A percentile compares a stretch with the other conserved stretches of the same genome.
Evolutionary conservation across 1,284 basidiomycete species (phyloP).

Genomic region (Meripilus lineatus): DNA sequence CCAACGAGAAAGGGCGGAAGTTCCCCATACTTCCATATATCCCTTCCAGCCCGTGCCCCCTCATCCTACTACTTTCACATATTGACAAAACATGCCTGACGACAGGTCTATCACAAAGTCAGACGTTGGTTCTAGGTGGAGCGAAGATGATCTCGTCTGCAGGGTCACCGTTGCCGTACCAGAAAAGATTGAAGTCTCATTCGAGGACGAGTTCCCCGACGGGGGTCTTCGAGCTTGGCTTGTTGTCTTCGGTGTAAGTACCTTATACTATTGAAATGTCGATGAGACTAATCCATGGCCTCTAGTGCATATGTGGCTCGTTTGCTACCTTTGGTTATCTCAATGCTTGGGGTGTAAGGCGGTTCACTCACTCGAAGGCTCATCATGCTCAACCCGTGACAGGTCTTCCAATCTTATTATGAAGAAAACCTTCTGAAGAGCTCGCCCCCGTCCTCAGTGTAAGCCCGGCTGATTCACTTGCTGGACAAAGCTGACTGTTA

Average conservation of each 20-base stretch:
- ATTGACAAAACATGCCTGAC: too few relatives aligned
- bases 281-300: background rate
- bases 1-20: too few relatives aligned
- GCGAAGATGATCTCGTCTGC: too few relatives aligned
- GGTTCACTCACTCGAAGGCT: background rate
- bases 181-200: too few relatives aligned
- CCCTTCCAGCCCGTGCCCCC: too few relatives aligned
- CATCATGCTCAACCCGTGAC: background rate
- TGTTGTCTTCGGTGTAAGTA: constrained; percentile 32
- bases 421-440: constrained; percentile 27
- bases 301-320: constrained; percentile 16
- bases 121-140: too few relatives aligned
- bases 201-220: constrained; percentile 31
- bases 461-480: constrained; percentile 18
- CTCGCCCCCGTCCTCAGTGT: constrained; percentile 50
- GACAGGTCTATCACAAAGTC: too few relatives aligned
- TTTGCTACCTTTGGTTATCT: constrained; percentile 35
- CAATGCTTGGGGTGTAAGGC: constrained; percentile 36
- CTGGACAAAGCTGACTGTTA: background rate
- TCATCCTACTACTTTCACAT: too few relatives aligned
- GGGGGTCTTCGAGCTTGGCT: constrained; percentile 36
- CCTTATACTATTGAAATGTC: background rate
- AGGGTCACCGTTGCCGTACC: too few relatives aligned
- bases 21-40: too few relatives aligned
- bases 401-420: constrained; percentile 45